phyloP scores from a whole-genome alignment of 352 stramenopile species.

The Pythium guiyangense region DNA sequence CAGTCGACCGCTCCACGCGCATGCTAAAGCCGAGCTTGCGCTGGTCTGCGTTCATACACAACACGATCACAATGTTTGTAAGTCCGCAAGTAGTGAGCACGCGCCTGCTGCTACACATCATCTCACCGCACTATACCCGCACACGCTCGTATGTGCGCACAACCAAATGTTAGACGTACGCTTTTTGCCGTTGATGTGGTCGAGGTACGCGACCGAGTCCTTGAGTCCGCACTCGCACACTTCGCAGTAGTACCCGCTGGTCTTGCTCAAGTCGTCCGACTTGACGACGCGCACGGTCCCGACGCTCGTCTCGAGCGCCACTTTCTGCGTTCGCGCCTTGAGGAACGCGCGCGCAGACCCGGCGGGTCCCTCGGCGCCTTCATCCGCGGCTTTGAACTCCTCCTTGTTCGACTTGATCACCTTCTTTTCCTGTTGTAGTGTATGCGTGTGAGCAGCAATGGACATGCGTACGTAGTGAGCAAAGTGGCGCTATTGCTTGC shows the following conservation, averaged over 20 bases:
- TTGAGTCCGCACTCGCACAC: conserved; percentile 91
- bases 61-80: background rate
- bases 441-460: background rate
- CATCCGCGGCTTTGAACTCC: conserved; percentile 70
- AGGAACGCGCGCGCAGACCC: conserved; percentile 75
- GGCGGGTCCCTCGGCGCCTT: conserved; percentile 50
- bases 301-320: conserved; percentile 81
- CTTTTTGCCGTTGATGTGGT: conserved; percentile 95
- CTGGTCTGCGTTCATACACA: conserved; percentile 51
- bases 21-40: conserved; percentile 90
- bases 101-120: background rate
- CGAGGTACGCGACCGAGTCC: conserved; percentile 91
- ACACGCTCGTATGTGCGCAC: background rate
- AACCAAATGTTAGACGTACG: conserved; percentile 40
- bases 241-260: conserved; percentile 90
- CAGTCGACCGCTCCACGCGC: conserved; percentile 86
- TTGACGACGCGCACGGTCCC: conserved; percentile 88
- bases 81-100: background rate
- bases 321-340: conserved; percentile 66
- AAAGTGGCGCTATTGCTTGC: too few relatives aligned
- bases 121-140: background rate
- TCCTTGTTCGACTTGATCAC: conserved; percentile 64
- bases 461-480: background rate
- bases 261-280: conserved; percentile 69
- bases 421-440: conserved; percentile 45